Evolutionary conservation across 495 filamentous ascomycete species (phyloP).

Genomic region (Staphylotrichum longicolle): DNA sequence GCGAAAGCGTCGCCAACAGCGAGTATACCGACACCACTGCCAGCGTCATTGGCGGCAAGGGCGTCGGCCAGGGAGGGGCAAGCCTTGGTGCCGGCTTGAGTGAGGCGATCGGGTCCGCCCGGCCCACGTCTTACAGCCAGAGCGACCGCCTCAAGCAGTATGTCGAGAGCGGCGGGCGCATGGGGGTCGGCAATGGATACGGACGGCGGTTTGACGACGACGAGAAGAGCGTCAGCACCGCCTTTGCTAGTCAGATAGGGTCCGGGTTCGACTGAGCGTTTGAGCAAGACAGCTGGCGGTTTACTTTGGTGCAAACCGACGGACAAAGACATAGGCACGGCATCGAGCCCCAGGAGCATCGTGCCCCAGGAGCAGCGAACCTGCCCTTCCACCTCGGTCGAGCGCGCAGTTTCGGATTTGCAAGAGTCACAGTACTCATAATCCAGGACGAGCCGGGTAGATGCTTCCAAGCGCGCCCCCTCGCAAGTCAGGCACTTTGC

Average conservation of each 20-base stretch:
- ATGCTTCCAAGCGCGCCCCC: slow-evolving; percentile 17
- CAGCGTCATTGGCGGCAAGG: slow-evolving; percentile 68
- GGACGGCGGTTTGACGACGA: slow-evolving; percentile 88
- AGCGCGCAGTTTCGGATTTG: slow-evolving; percentile 20
- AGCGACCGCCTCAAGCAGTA: slow-evolving; percentile 79
- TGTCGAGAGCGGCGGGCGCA: slow-evolving; percentile 66
- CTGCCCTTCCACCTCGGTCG: slow-evolving; percentile 19
- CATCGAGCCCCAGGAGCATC: slow-evolving; percentile 11
- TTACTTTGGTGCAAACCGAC: slow-evolving; percentile 23
- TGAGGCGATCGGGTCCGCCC: slow-evolving; percentile 53
- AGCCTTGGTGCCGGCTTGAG: slow-evolving; percentile 76
- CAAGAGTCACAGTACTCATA: neutral
- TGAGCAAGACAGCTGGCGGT: slow-evolving; percentile 12
- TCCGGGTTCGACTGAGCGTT: slow-evolving; percentile 76
- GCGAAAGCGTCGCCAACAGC: slow-evolving; percentile 84
- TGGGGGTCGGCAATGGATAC: slow-evolving; percentile 66
- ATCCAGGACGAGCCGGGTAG: slow-evolving; percentile 14
- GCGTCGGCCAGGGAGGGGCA: slow-evolving; percentile 69
- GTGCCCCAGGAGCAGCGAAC: slow-evolving; percentile 8
- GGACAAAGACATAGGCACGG: slow-evolving; percentile 20
- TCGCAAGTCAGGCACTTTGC: slow-evolving; percentile 6
- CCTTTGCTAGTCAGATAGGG: slow-evolving; percentile 92
- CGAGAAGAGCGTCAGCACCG: slow-evolving; percentile 89
- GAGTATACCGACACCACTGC: slow-evolving; percentile 79
- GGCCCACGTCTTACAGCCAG: slow-evolving; percentile 48